A percentile compares a stretch with the other conserved stretches of the same genome.
phyloP scores from a whole-genome alignment of 768 basidiomycete species.

The Collybia mongolica region DNA sequence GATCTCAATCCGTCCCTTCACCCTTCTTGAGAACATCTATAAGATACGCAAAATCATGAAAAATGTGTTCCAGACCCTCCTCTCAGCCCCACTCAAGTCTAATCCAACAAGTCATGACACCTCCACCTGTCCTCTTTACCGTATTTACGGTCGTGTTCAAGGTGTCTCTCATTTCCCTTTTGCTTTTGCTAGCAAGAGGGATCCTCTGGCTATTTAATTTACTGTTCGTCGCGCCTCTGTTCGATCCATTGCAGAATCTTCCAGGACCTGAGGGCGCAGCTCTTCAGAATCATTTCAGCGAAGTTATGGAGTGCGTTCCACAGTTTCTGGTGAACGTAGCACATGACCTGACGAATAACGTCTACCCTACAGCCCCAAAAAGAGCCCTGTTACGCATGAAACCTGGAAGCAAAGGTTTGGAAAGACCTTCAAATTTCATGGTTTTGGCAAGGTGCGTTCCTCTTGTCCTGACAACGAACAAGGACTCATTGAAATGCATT shows the following conservation, averaged over 20 bases:
- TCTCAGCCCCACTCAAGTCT: neutral
- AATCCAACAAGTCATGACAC: slow-evolving; percentile 5
- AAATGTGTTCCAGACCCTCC: neutral
- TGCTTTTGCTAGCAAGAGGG: slow-evolving; percentile 32
- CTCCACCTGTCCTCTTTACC: neutral
- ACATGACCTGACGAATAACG: neutral
- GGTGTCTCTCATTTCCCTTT: slow-evolving; percentile 23
- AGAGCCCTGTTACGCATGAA: slow-evolving; percentile 37
- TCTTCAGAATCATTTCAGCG: slow-evolving; percentile 42
- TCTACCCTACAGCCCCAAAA: slow-evolving; percentile 35
- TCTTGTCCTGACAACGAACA: neutral
- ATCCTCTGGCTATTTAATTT: slow-evolving; percentile 41
- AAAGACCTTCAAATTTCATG: slow-evolving; percentile 53
- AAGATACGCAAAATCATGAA: neutral
- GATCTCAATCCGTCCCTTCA: no score
- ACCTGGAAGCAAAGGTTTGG: slow-evolving; percentile 46
- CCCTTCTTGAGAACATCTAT: no score
- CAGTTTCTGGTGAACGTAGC: neutral
- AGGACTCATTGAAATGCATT: neutral
- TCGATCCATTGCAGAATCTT: slow-evolving; percentile 46
- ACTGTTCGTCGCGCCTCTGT: slow-evolving; percentile 40
- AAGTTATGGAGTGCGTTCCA: slow-evolving; percentile 43
- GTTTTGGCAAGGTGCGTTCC: slow-evolving; percentile 45
- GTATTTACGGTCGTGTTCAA: slow-evolving; percentile 19
- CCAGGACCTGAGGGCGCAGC: slow-evolving; percentile 44